Evolutionary conservation across 176 grass and related monocot genomes (phyloP), one percentile per base, ranked within the genome.

Genomic region (Zoysia japonica): DNA sequence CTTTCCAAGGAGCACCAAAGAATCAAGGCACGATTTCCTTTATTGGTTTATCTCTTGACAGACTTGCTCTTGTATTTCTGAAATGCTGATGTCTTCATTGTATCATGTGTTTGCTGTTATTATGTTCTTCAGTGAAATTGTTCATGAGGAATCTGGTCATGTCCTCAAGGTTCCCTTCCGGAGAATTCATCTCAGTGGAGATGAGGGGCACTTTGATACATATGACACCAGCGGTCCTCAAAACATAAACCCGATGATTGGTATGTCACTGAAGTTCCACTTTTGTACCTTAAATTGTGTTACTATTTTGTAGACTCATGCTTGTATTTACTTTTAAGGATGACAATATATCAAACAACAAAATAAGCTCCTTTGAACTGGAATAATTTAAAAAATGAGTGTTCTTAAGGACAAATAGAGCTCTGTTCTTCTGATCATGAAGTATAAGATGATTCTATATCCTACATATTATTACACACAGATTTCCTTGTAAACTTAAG

Each of bases 181-280:
- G 48, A 83, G 96, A 37, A 60, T 98, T 62, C 96, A 98, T 90
- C 76, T 98, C 69, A 87, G 90, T 39, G 90, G 89, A 72, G 92
- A 98, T 71, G 67, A 90, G 48, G 70, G 85, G 72, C 79, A 90
- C 60, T 98, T 94, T 35, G 96, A 98, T 79, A 90, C 92, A 70
- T 94, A 98, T 78, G 96, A 98, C 88, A 98, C 96, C 61, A 93
- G 96, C 39, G 96, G 92, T 4, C 96, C 92, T 70, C 96, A 94
- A 83, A 94, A 98, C 72, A 87, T 94, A 83, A 98, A 72, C 70
- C 96, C 96, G 54, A 82, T 59, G 49, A 48, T 69, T 47, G 92
- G 96, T 94, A 82, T 86, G 68, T 84, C 71, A 75, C 14, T 82
- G 70, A 10, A n/a, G 72, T 78, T 54, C 38, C 52, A 11, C 35